Base-by-base conservation (phyloP, 768 basidiomycete genomes). In the Mycena maculata region DNA sequence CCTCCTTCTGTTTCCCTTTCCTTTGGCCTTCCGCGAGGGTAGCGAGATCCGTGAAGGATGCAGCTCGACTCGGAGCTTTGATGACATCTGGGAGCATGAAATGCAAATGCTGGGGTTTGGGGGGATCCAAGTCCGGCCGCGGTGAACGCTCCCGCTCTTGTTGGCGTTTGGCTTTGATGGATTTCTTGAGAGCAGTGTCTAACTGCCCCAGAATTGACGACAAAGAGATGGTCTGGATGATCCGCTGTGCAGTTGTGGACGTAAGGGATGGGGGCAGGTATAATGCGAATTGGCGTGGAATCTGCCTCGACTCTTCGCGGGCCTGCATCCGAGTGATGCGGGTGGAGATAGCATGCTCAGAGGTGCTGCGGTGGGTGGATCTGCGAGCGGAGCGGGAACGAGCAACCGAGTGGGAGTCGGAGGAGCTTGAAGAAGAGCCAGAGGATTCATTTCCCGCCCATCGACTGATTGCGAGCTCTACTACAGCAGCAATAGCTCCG, bases 401-500 rank as follows among this genome's bases (percentile, higher is more conserved):
- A 60, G 84, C 72, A 38, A 81, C 73, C 16, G 85, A 81, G 65
- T 80, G 61, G 12, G 82, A 80, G 16, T 81, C 80, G 30, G 78
- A 76, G 22, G 77, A 73, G 12, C 79, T 78, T 8, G 75, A 76
- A 15, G 77, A 75, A 18, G 76, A 76, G 31, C 61, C 67, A 4
- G 78, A 78, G 2, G 80, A 78, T 72, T 82, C 83, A 44, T 83
- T 82, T 67, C 87, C 82, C 23, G 91, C 90, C 92, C 92, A 93
- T 65, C 88, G 85, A 39, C 88, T 79, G 64, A 92, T 91, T 9
- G 91, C 91, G 53, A 85, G 82, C 69, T 93, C 92, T 12, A 92
- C 84, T 39, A 90, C 85, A 2, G 89, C 84, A 22, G 90, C 84
- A 33, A 89, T 81, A 23, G 84, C 82, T 10, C 86, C 87, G 33